Base-by-base conservation (phyloP, 1,139 yeast genomes). In the Candida labiduridarum region DNA sequence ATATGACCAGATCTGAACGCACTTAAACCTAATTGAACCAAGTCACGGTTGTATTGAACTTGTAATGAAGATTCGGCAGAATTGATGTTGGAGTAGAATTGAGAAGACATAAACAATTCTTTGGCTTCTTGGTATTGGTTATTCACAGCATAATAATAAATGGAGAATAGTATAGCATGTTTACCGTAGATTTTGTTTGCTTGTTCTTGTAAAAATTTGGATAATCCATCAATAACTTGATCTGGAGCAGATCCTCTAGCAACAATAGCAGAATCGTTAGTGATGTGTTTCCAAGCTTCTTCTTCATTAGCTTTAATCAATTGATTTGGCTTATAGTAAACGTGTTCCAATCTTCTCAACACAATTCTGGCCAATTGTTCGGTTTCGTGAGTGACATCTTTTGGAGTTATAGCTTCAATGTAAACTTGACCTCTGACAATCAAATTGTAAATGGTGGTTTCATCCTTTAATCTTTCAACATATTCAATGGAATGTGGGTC, bases 401-500 rank as follows among this genome's bases (percentile, higher is more conserved):
- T 72, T 22, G 85, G 76, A 51, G 83, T 77, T 52, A 84, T 79
- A 33, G 76, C 65, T 70, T 94, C 98, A 64, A 88, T 78, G 69
- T 94, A 92, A 57, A 88, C 71, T 74, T 95, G 99, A 34, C 91
- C 84, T 65, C 96, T 84, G 52, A 94, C 80, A 57, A 94, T 81
- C 65, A 90, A 78, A 51, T 80, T 78, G 74, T 92, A 94, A 51
- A 94, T 78, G 44, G 75, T 74, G 56, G 85, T 79, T 73, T 94
- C 99, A 69, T 92, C 97, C 69, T 88, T 87, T 67, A 95, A 81
- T 67, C 98, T 83, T 60, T 87, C 91, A 59, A 94, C 83, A 69
- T 94, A 95, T 69, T 95, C 99, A 53, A 89, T 85, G 30, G 98
- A 89, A 68, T 94, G 98, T 47, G 97, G 97, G 67, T 94, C 98